Conservation (phyloP, 371 early-diverging fungal species). For the Cokeromyces recurvatus region DNA sequence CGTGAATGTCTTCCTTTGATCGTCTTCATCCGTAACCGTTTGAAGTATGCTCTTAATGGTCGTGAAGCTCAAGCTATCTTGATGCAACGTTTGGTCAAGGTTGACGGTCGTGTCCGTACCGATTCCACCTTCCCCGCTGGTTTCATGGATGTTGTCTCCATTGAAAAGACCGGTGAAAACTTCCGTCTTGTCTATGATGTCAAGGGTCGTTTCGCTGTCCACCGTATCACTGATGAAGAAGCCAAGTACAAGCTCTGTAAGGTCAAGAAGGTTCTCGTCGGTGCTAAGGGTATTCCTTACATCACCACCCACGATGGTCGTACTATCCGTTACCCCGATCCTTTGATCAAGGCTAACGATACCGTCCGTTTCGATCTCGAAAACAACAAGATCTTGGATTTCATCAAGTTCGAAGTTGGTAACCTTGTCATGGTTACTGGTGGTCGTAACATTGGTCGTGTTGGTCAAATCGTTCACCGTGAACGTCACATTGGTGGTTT, state of each 20-base stretch:
- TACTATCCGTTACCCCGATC: conserved; percentile 99
- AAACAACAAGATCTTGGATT: conserved; percentile 90
- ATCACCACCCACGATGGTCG: conserved; percentile 99
- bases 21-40: conserved; percentile 98
- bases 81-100: conserved; percentile 98
- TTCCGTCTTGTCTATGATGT: conserved; percentile 99
- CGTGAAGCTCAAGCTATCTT: conserved; percentile 98
- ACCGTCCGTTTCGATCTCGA: conserved; percentile 97
- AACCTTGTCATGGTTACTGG: conserved; percentile 97
- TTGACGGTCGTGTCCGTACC: conserved; percentile 99
- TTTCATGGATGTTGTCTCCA: conserved; percentile 99
- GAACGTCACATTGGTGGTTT: conserved; percentile 98
- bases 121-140: conserved; percentile 99
- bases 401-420: conserved; percentile 95
- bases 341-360: conserved; percentile 98
- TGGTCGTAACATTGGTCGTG: conserved; percentile 99
- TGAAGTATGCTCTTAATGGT: conserved; percentile 97
- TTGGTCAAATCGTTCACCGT: conserved; percentile 97
- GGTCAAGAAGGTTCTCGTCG: conserved; percentile 93
- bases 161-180: conserved; percentile 99
- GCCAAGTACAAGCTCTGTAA: conserved; percentile 99
- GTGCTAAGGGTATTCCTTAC: conserved; percentile 94
- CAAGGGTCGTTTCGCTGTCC: conserved; percentile 99
- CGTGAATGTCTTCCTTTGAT: conserved; percentile 99
- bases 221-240: conserved; percentile 98